These are phyloP conservation scores for Cladosporium phlei DNA, from an alignment of 2,329 filamentous ascomycete species.

Conservation along the genomic window DNA sequence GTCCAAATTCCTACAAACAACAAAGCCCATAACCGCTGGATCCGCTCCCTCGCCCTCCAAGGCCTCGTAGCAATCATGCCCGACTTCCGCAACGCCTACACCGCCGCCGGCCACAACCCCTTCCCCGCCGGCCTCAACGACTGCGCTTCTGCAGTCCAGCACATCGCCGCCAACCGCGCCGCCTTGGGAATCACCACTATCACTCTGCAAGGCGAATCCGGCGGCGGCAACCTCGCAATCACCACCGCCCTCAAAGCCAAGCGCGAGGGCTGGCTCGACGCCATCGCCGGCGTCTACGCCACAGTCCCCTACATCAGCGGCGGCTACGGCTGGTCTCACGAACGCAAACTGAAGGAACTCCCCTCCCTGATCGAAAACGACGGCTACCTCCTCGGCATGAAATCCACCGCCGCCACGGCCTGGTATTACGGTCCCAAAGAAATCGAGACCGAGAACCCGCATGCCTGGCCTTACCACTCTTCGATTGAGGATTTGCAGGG, in stretches of 20 bases:
- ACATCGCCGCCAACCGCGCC: constrained; percentile 20
- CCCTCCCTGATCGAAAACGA: constrained; percentile 27
- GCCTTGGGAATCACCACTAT: constrained; percentile 26
- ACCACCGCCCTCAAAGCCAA: constrained; percentile 28
- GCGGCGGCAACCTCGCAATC: constrained; percentile 29
- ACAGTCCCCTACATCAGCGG: constrained; percentile 26
- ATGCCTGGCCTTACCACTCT: constrained; percentile 31
- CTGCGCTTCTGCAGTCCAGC: constrained; percentile 24
- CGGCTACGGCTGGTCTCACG: constrained; percentile 18
- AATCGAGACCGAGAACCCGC: constrained; percentile 20
- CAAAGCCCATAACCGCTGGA: constrained; percentile 25
- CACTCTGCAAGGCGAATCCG: constrained; percentile 28
- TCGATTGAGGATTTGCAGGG: constrained; percentile 26
- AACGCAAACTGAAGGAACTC: constrained; percentile 22
- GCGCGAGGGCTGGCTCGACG: constrained; percentile 25
- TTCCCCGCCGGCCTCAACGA: constrained; percentile 31
- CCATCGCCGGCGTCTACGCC: constrained; percentile 27
- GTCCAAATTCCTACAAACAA: constrained; percentile 19
- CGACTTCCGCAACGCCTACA: constrained; percentile 32
- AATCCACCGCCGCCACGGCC: constrained; percentile 18
- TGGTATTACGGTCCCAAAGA: constrained; percentile 23
- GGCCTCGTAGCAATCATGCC: constrained; percentile 25
- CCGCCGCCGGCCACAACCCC: constrained; percentile 21
- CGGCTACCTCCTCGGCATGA: constrained; percentile 22
- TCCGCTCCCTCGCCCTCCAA: constrained; percentile 22